Conservation (phyloP, 1,284 basidiomycete species). For the Rhodotorula sp. region DNA sequence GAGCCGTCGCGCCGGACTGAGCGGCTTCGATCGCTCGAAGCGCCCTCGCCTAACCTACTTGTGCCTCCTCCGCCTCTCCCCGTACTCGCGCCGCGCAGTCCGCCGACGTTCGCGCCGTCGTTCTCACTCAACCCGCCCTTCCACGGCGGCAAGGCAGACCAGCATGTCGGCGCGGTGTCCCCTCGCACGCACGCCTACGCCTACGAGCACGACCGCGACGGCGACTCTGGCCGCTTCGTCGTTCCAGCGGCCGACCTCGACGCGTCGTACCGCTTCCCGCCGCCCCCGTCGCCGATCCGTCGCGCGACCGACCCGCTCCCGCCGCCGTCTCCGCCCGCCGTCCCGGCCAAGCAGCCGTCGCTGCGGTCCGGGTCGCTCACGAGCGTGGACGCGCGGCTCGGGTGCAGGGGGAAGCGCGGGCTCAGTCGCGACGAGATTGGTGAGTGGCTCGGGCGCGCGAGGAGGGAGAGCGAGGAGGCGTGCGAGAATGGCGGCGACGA, state of each 20-base stretch:
- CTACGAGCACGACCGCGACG: background rate
- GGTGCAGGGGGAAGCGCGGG: constrained; percentile 4
- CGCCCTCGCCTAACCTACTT: too few species aligned
- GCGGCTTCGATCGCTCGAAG: too few species aligned
- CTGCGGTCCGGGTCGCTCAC: constrained; percentile 5
- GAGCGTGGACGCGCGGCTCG: background rate
- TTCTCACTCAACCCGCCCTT: too few species aligned
- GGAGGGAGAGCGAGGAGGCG: constrained; percentile 1
- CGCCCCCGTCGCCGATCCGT: background rate
- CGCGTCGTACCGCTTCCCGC: constrained; percentile 2
- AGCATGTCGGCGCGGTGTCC: too few species aligned
- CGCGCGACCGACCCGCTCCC: constrained; percentile 1
- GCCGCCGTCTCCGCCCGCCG: background rate
- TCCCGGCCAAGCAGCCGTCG: background rate
- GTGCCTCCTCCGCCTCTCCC: too few species aligned
- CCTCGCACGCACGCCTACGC: too few species aligned
- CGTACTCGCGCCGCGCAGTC: too few species aligned
- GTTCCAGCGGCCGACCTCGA: too few species aligned
- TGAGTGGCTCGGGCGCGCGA: constrained; percentile 1
- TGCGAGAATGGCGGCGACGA: background rate
- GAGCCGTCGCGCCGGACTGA: background rate
- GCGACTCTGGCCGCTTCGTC: background rate
- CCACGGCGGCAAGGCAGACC: too few species aligned
- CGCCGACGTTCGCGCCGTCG: too few species aligned
- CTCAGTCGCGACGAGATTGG: constrained; percentile 9